Evolutionary conservation across 805 yeast species (phyloP), one percentile per base, ranked within the genome.

Genomic region (Lachancea kluyveri): DNA sequence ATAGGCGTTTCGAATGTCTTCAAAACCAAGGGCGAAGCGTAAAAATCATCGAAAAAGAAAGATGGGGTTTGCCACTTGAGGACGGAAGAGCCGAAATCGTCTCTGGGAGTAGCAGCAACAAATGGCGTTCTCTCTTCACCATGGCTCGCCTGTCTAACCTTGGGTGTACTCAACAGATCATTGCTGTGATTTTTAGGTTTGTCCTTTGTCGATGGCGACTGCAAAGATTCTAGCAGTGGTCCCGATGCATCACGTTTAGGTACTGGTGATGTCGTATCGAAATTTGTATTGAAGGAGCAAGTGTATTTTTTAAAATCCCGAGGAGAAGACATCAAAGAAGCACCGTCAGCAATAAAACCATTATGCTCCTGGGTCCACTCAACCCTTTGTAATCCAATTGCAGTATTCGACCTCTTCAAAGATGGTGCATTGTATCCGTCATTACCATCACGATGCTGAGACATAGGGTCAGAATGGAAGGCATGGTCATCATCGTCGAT

Each of bases 51-150:
- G 24, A 55, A 52, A 13, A 53, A 33, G 30, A 50, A 52, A 4
- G 57, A 52, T 10, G 60, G 60, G 4, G 59, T 54, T 35, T 54
- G 57, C 59, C 59, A 54, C 37, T 43, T 54, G 27, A 45, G 51
- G 25, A 46, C 29, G 11, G 41, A 37, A 7, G 24, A 19, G 57
- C 57, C 9, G 59, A 53, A 11, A 41, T 30, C 28, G 46, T 53
- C 22, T 44, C 59, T 30, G 49, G 37, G 37, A 8, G 37, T 28
- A 16, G 21, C 16, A 13, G 21, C 18, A 16, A 18, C 18, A 10
- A 13, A 13, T 10, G 28, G 26, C 15, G 18, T 8, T 8, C 12
- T 15, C 10, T 14, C 17, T 7, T 7, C 18, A 14, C 11, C 11
- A 22, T n/a, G 13, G 24, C 12, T n/a, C 7, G 11, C 9, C 8